Evolutionary conservation across 2,329 filamentous ascomycete genomes (phyloP).

Genomic region (Cryphonectria japonica): DNA sequence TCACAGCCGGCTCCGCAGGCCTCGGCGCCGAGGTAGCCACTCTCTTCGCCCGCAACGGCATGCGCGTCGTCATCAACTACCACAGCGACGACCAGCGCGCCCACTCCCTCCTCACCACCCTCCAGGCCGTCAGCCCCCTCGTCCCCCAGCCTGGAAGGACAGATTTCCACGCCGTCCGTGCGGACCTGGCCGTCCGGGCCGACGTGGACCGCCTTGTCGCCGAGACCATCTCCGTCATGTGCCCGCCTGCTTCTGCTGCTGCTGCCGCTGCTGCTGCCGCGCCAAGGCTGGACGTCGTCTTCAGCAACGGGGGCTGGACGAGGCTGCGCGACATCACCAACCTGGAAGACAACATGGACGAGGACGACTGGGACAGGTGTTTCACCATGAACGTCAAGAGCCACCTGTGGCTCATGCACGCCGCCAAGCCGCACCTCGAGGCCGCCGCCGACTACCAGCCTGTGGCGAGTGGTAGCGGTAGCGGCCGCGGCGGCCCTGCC

Average conservation of each 20-base stretch:
- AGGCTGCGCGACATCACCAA: conserved; percentile 48
- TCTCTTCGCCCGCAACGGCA: conserved; percentile 69
- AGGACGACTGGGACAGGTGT: conserved; percentile 63
- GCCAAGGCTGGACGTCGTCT: conserved; percentile 66
- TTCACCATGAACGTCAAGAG: conserved; percentile 67
- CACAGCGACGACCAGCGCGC: conserved; percentile 64
- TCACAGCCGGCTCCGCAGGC: conserved; percentile 63
- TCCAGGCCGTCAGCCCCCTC: conserved; percentile 53
- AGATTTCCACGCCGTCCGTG: conserved; percentile 60
- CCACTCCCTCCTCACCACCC: conserved; percentile 57
- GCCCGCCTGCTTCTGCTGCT: conserved; percentile 34
- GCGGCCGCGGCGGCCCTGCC: conserved; percentile 43
- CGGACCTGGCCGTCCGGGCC: conserved; percentile 64
- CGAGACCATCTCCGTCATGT: conserved; percentile 62
- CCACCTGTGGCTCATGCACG: conserved; percentile 63
- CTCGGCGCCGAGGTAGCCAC: conserved; percentile 70
- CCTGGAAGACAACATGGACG: conserved; percentile 57
- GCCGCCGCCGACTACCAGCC: conserved; percentile 19
- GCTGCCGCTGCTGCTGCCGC: background rate
- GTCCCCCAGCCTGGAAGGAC: conserved; percentile 43
- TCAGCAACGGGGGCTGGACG: conserved; percentile 73
- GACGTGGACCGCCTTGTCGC: conserved; percentile 65
- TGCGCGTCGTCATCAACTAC: conserved; percentile 76
- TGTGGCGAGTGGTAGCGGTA: conserved; percentile 39
- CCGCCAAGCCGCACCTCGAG: conserved; percentile 57